These are phyloP conservation scores for Mycena albidolilacea DNA, from an alignment of 768 basidiomycete genomes.

Conservation along the genomic window DNA sequence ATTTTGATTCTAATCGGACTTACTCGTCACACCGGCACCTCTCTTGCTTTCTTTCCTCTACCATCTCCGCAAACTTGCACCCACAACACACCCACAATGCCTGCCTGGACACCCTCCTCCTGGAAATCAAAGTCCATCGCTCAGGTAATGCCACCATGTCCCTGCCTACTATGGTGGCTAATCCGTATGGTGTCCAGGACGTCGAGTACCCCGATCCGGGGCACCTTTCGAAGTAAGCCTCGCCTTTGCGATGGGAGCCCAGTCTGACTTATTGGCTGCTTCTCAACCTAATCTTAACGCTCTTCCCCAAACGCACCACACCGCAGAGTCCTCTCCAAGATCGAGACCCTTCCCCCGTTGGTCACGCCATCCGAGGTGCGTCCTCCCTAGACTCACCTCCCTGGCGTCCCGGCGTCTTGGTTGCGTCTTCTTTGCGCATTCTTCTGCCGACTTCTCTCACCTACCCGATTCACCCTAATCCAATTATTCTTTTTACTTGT, in stretches of 20 bases:
- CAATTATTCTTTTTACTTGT: too few species aligned
- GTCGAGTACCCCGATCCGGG: constrained; percentile 80
- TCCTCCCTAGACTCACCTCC: not conserved
- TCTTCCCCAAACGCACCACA: constrained; percentile 1
- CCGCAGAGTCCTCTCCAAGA: constrained; percentile 81
- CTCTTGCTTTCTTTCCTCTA: not conserved
- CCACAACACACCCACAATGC: not conserved
- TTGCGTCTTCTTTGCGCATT: too few species aligned
- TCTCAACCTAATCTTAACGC: not conserved
- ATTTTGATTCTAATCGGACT: not conserved
- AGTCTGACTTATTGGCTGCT: constrained; percentile 1
- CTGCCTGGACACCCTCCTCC: constrained; percentile 79
- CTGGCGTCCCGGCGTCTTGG: too few species aligned
- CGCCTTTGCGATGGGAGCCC: not conserved
- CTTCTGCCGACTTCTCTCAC: too few species aligned
- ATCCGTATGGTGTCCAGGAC: constrained; percentile 55
- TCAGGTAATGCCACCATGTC: constrained; percentile 64
- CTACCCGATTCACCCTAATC: too few species aligned
- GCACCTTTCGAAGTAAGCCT: constrained; percentile 69
- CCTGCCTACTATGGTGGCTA: constrained; percentile 8
- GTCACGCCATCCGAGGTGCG: constrained; percentile 94
- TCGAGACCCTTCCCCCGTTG: constrained; percentile 86
- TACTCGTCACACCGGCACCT: constrained; percentile 2
- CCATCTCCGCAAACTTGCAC: too few species aligned
- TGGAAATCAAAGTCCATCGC: constrained; percentile 86